These are phyloP conservation scores for Coniferiporia sulphurascens DNA, from an alignment of 1,284 basidiomycete species.

Conservation along the genomic window DNA sequence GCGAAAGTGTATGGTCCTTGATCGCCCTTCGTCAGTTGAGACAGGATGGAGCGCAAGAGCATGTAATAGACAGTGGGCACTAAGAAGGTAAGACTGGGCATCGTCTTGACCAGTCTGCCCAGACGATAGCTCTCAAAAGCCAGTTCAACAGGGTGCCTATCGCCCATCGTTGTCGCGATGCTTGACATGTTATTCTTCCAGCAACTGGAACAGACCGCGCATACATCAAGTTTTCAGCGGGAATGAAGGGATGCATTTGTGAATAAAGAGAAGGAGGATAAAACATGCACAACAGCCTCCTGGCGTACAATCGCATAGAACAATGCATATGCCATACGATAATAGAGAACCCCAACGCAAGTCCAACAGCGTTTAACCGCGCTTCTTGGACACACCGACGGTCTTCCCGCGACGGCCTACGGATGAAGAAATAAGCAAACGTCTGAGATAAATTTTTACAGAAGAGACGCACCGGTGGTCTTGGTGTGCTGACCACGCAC, in stretches of 20 bases:
- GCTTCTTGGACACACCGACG: slow-evolving; percentile 91
- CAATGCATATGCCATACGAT: slow-evolving; percentile 9
- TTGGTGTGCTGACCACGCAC: slow-evolving; percentile 99
- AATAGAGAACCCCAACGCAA: slow-evolving; percentile 4
- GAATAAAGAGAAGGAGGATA: neutral
- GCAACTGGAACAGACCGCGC: no score
- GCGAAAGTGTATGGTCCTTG: no score
- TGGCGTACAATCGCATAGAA: slow-evolving; percentile 10
- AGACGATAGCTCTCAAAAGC: no score
- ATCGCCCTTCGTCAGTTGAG: no score
- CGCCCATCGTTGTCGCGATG: no score
- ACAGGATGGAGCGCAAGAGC: no score
- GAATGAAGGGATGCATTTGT: neutral
- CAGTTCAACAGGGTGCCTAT: no score
- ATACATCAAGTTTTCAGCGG: neutral
- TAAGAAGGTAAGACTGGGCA: no score
- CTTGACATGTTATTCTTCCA: no score
- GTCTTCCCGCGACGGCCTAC: slow-evolving; percentile 86
- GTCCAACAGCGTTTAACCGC: slow-evolving; percentile 48
- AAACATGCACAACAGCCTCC: neutral
- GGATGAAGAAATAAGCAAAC: neutral
- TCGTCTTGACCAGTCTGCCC: no score
- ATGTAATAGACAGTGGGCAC: no score
- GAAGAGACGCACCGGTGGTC: slow-evolving; percentile 74
- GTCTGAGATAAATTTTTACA: neutral